Percentiles rank a stretch among this genome's conserved stretches.
These are phyloP conservation scores for Citrus mangshanensis DNA, from an alignment of 345 rosid genomes.

Conservation along the genomic window DNA sequence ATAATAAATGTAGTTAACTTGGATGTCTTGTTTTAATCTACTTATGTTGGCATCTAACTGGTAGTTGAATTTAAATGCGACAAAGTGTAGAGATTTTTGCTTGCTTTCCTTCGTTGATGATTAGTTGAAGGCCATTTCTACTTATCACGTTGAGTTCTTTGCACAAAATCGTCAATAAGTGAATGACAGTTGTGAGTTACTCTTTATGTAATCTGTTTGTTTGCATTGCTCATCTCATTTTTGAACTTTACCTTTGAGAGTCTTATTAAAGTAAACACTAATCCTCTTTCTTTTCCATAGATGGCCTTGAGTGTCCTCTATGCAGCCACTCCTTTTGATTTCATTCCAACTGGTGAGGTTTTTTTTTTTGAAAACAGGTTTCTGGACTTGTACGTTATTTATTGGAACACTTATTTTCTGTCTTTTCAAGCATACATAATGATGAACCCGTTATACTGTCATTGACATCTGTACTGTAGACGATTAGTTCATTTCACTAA, in stretches of 20 bases:
- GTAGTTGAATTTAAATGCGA: background rate
- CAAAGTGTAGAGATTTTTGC: background rate
- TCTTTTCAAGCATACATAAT: no score
- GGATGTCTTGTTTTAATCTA: background rate
- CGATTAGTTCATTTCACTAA: background rate
- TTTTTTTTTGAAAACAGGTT: background rate
- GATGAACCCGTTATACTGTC: background rate
- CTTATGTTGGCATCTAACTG: background rate
- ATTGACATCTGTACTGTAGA: background rate
- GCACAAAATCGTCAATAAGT: background rate
- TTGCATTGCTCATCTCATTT: background rate
- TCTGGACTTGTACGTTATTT: background rate
- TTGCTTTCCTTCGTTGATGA: background rate
- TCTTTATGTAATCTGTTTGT: background rate
- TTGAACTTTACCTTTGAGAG: background rate
- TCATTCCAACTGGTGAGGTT: conserved; percentile 65
- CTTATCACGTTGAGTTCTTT: background rate
- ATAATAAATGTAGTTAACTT: background rate
- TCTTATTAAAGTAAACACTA: background rate
- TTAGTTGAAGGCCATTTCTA: background rate
- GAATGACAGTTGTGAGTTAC: background rate
- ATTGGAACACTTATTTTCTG: background rate
- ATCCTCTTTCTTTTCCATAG: conserved; percentile 32
- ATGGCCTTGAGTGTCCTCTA: conserved; percentile 59
- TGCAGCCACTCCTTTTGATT: conserved; percentile 61